These are phyloP conservation scores for Ustulina deusta DNA, from an alignment of 2,329 filamentous ascomycete species.

Conservation along the genomic window DNA sequence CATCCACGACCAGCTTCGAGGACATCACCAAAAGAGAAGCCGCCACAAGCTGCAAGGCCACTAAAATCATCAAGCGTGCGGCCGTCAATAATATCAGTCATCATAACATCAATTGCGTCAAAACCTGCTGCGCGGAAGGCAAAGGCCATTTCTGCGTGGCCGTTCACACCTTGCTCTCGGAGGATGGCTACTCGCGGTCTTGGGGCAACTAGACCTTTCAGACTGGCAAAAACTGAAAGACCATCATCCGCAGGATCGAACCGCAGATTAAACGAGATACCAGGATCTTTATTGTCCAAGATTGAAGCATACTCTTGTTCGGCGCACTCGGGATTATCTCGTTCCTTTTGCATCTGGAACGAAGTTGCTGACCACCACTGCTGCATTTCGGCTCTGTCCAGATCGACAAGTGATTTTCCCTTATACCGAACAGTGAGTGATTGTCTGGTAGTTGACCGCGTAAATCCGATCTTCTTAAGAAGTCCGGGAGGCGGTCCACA, in stretches of 20 bases:
- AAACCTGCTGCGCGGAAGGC: conserved; percentile 93
- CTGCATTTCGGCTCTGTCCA: conserved; percentile 80
- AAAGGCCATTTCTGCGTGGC: conserved; percentile 95
- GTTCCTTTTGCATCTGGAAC: conserved; percentile 87
- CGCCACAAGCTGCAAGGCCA: conserved; percentile 93
- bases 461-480: conserved; percentile 85
- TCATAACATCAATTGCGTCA: conserved; percentile 92
- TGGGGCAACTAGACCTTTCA: conserved; percentile 68
- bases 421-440: conserved; percentile 80
- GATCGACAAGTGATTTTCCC: conserved; percentile 74
- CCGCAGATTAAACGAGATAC: conserved; percentile 84
- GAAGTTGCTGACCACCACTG: conserved; percentile 91
- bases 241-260: conserved; percentile 84
- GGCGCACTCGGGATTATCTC: conserved; percentile 89
- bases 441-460: conserved; percentile 77
- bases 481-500: conserved; percentile 85
- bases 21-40: conserved; percentile 88
- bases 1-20: conserved; percentile 96
- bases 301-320: conserved; percentile 85
- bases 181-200: conserved; percentile 83
- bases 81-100: conserved; percentile 89
- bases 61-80: conserved; percentile 85
- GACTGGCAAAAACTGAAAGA: conserved; percentile 73
- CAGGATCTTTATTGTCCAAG: conserved; percentile 79
- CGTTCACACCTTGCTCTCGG: conserved; percentile 94